Conservation (phyloP, 176 grass and related monocot genomes). For the Hyparrhenia diplandra region DNA sequence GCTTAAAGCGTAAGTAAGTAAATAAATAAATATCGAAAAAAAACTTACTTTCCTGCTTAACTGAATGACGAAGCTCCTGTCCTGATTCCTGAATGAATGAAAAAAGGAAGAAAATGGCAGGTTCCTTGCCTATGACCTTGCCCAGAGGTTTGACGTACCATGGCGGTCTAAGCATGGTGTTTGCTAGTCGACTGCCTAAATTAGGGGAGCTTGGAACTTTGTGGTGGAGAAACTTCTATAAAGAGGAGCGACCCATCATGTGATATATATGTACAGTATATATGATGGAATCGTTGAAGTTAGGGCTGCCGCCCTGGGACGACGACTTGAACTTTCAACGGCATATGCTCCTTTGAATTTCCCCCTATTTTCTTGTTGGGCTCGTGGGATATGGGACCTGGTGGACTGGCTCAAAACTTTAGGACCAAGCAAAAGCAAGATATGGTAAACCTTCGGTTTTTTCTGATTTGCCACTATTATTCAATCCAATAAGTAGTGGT, state of each 20-base stretch:
- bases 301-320: background rate
- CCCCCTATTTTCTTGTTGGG: background rate
- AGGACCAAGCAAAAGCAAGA: background rate
- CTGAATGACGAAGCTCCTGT: background rate
- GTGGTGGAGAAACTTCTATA: background rate
- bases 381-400: background rate
- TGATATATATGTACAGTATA: background rate
- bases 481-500: background rate
- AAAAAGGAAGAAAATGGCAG: background rate
- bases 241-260: background rate
- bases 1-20: background rate
- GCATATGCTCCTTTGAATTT: background rate
- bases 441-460: background rate
- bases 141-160: constrained; percentile 4
- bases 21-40: no score
- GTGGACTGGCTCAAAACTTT: background rate
- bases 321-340: constrained; percentile 34
- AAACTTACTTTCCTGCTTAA: no score
- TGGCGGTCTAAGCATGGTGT: background rate
- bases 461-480: background rate
- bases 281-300: constrained; percentile 7
- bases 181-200: background rate
- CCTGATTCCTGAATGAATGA: background rate
- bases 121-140: background rate
- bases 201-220: background rate